Percentiles rank a stretch among this genome's conserved stretches.
Evolutionary conservation across 495 filamentous ascomycete species (phyloP).

Genomic region (Neurospora sp.): DNA sequence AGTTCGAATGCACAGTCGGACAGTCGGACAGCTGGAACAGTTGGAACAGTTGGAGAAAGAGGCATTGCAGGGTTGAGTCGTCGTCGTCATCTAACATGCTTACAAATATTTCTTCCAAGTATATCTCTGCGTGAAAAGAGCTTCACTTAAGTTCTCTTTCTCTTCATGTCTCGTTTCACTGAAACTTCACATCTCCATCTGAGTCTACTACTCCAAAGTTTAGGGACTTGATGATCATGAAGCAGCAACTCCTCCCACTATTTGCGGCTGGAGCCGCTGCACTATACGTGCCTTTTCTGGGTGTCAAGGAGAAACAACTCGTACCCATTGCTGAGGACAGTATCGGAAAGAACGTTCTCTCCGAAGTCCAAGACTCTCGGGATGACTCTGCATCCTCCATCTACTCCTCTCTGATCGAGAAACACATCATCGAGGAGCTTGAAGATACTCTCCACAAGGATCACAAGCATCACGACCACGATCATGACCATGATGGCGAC

Average conservation of each 20-base stretch:
- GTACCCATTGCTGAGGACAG: constrained; percentile 48
- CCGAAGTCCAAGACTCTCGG: constrained; percentile 14
- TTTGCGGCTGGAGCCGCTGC: constrained; percentile 43
- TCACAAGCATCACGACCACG: constrained; percentile 27
- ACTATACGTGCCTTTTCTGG: background rate
- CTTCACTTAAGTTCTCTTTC: background rate
- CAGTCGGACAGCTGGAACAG: background rate
- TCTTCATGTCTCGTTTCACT: background rate
- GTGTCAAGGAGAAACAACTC: constrained; percentile 18
- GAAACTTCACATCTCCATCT: background rate
- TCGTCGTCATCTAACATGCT: background rate
- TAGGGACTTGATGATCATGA: constrained; percentile 15
- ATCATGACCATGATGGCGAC: background rate
- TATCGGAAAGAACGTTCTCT: constrained; percentile 20
- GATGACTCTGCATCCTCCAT: constrained; percentile 10
- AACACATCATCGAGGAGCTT: constrained; percentile 6
- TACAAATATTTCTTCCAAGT: background rate
- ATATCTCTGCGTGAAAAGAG: background rate
- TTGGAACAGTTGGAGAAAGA: background rate
- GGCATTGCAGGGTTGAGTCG: background rate
- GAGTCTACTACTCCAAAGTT: background rate
- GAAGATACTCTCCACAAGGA: constrained; percentile 8
- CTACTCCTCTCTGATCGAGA: constrained; percentile 6
- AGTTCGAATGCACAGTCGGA: background rate
- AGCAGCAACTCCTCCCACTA: constrained; percentile 33